Conservation (phyloP, 495 filamentous ascomycete species). For the Aspergillus leporis region DNA sequence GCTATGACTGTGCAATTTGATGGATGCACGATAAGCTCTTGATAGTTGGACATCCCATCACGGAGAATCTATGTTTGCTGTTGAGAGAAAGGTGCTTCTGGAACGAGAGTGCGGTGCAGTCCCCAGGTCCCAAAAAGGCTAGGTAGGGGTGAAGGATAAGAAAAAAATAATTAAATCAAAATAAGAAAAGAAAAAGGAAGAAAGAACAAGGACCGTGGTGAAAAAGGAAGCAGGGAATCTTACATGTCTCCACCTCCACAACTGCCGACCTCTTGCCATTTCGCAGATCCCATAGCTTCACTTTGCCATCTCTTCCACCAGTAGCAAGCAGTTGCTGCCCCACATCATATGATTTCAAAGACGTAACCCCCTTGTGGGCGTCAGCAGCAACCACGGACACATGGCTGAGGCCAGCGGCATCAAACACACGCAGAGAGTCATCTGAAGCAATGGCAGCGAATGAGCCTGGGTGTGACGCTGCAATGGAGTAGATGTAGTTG, state of each 20-base stretch:
- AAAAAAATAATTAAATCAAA: too few species aligned
- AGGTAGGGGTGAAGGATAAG: conserved; percentile 6
- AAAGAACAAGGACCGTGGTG: conserved; percentile 1
- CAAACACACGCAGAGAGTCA: conserved; percentile 54
- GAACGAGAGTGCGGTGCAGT: neutral
- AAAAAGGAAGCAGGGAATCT: conserved; percentile 15
- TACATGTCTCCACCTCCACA: conserved; percentile 43
- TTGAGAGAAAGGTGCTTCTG: neutral
- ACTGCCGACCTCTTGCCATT: conserved; percentile 30
- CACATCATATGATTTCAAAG: conserved; percentile 36
- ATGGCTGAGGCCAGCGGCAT: conserved; percentile 39
- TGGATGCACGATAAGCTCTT: conserved; percentile 4
- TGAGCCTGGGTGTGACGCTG: conserved; percentile 28
- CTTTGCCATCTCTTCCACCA: conserved; percentile 50
- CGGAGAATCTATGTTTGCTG: neutral
- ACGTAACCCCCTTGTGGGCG: conserved; percentile 47
- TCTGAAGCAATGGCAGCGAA: conserved; percentile 58
- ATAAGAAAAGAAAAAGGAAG: conserved; percentile 10
- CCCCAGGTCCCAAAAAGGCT: conserved; percentile 7
- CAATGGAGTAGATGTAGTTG: conserved; percentile 55
- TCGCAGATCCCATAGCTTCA: conserved; percentile 50
- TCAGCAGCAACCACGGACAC: conserved; percentile 32
- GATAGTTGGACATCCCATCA: neutral
- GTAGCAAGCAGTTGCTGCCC: conserved; percentile 39
- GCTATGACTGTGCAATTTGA: neutral